phyloP scores from a whole-genome alignment of 306 rosid species.

The Begonia masoniana region DNA sequence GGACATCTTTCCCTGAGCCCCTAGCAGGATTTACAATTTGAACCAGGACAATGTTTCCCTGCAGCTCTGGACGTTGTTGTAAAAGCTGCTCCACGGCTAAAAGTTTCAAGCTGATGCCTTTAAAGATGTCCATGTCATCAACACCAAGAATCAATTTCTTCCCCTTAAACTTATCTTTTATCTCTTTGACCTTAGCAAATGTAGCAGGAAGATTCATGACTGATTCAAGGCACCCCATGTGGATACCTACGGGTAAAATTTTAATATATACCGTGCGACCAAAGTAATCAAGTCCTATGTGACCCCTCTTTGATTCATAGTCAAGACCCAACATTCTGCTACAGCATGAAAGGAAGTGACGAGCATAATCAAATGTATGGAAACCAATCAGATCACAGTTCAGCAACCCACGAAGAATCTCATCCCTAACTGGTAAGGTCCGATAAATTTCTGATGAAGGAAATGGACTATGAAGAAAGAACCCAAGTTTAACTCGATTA shows the following conservation, averaged over 20 bases:
- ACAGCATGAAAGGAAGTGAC: constrained; percentile 16
- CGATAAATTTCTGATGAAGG: constrained; percentile 18
- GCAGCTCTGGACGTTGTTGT: constrained; percentile 12
- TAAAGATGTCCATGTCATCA: constrained; percentile 17
- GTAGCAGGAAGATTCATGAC: constrained; percentile 15
- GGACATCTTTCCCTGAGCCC: constrained; percentile 15
- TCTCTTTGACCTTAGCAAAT: constrained; percentile 13
- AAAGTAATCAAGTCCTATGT: constrained; percentile 14
- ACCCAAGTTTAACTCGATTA: constrained; percentile 17
- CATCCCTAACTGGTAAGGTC: constrained; percentile 17
- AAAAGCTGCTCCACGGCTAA: constrained; percentile 16
- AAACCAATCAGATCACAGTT: constrained; percentile 16
- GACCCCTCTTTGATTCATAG: constrained; percentile 19
- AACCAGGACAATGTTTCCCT: constrained; percentile 14
- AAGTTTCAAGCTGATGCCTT: constrained; percentile 18
- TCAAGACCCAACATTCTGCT: constrained; percentile 17
- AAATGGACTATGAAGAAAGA: constrained; percentile 15
- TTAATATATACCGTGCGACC: constrained; percentile 16
- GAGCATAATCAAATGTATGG: constrained; percentile 18
- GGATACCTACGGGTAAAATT: constrained; percentile 14
- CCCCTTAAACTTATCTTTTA: constrained; percentile 12
- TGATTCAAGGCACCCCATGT: constrained; percentile 15
- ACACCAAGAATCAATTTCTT: constrained; percentile 16
- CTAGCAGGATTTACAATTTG: constrained; percentile 18
- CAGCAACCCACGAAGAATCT: constrained; percentile 14